Conservation (phyloP, 2,329 filamentous ascomycete genomes). For the Lachnellula hyalina region DNA sequence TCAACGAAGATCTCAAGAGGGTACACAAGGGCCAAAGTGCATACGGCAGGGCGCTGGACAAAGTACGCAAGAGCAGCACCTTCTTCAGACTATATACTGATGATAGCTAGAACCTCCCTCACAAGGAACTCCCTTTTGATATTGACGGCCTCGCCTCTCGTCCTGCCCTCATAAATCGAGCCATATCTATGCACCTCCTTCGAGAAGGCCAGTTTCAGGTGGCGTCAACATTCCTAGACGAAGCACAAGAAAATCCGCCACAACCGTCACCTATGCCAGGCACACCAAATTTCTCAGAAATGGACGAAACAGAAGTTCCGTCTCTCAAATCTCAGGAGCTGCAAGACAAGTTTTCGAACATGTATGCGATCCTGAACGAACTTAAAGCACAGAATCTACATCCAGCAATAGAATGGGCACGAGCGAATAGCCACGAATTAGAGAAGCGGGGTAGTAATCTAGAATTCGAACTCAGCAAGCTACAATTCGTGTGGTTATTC, state of each 20-base stretch:
- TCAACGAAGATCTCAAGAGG: conserved; percentile 77
- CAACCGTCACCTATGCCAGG: conserved; percentile 32
- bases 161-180: conserved; percentile 76
- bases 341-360: conserved; percentile 76
- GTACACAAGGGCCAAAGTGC: conserved; percentile 77
- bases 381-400: conserved; percentile 69
- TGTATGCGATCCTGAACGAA: conserved; percentile 84
- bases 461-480: conserved; percentile 86
- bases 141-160: conserved; percentile 76
- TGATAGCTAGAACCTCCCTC: conserved; percentile 26
- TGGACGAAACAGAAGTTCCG: conserved; percentile 39
- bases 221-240: conserved; percentile 76
- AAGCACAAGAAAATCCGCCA: conserved; percentile 49
- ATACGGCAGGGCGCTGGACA: conserved; percentile 81
- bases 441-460: conserved; percentile 84
- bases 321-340: conserved; percentile 60
- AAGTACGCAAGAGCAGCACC: conserved; percentile 43
- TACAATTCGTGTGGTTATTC: conserved; percentile 89
- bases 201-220: conserved; percentile 91
- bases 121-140: conserved; percentile 66
- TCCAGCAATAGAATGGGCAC: conserved; percentile 85
- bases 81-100: conserved; percentile 6
- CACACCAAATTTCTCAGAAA: conserved; percentile 31
- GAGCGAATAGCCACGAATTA: conserved; percentile 61
- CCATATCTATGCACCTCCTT: conserved; percentile 93